Evolutionary conservation across 2,329 filamentous ascomycete species (phyloP).

Genomic region (Trematosphaeria pertusa): DNA sequence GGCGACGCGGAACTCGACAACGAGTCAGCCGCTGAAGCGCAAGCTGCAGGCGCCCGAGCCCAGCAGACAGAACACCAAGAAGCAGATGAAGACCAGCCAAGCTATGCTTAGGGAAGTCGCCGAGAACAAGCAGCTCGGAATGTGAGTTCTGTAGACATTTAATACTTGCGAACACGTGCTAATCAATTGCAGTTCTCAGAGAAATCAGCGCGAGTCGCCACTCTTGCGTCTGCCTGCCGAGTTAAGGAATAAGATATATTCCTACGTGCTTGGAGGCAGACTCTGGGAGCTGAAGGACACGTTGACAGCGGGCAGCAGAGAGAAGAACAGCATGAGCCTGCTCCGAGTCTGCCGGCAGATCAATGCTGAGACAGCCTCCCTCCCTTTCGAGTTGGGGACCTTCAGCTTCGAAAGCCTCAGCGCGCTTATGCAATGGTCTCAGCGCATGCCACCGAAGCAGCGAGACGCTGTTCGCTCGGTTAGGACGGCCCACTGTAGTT

Average conservation of each 20-base stretch:
- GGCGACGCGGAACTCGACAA: not conserved
- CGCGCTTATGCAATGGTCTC: not conserved
- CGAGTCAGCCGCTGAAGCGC: not conserved
- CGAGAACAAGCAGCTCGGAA: not conserved
- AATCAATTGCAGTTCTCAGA: not conserved
- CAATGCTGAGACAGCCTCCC: not conserved
- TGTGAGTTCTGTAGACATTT: not conserved
- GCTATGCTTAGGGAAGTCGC: not conserved
- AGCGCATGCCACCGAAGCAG: not conserved
- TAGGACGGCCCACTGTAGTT: not conserved
- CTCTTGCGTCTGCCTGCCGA: not conserved
- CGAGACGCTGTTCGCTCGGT: not conserved
- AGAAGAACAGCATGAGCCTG: not conserved
- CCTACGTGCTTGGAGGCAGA: not conserved
- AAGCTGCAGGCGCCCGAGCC: not conserved
- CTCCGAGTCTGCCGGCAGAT: not conserved
- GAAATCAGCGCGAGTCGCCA: not conserved
- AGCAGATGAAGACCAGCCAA: not conserved
- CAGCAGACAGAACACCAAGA: not conserved
- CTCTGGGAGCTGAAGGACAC: not conserved
- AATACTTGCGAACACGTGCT: not conserved
- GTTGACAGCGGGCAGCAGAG: not conserved
- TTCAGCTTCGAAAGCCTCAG: not conserved
- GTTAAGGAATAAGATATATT: not conserved
- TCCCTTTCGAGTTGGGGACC: not conserved